phyloP scores from a whole-genome alignment of 208 protist genomes.

The Acanthamoeba sp. region DNA sequence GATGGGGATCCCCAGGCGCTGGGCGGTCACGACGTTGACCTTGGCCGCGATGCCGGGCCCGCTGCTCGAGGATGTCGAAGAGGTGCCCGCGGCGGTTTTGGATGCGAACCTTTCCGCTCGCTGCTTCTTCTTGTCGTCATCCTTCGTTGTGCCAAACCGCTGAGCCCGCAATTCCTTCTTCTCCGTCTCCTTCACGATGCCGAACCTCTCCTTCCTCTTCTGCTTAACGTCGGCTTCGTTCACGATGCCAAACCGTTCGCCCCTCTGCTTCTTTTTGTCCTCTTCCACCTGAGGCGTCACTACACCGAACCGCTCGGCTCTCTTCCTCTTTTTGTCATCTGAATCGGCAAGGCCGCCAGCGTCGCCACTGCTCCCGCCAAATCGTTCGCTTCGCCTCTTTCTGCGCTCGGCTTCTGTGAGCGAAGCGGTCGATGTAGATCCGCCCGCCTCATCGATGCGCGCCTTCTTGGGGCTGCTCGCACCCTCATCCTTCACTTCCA shows the following conservation, averaged over 20 bases:
- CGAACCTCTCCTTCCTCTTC: conserved; percentile 17
- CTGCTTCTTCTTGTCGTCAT: conserved; percentile 25
- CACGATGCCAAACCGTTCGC: conserved; percentile 24
- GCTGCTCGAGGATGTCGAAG: not conserved
- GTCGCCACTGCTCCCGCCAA: not conserved
- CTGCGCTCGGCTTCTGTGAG: conserved; percentile 11
- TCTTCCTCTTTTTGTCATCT: not conserved
- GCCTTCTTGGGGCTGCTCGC: conserved; percentile 24
- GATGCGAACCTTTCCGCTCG: conserved; percentile 18
- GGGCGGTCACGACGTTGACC: conserved; percentile 11
- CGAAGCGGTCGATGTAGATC: not conserved
- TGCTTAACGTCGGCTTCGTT: not conserved
- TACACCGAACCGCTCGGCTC: not conserved
- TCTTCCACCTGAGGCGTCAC: not conserved
- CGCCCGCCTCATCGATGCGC: not conserved
- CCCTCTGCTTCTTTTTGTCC: conserved; percentile 8
- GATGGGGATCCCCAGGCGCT: conserved; percentile 35
- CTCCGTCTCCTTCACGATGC: not conserved
- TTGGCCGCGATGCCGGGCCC: not conserved
- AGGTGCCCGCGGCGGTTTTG: not conserved
- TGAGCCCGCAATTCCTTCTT: not conserved
- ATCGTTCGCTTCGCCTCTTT: not conserved
- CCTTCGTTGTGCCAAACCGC: not conserved
- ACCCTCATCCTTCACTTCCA: not conserved
- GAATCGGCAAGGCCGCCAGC: not conserved